These are phyloP conservation scores for Aspergillus incahuasiensis DNA, from an alignment of 495 filamentous ascomycete species.

Conservation along the genomic window DNA sequence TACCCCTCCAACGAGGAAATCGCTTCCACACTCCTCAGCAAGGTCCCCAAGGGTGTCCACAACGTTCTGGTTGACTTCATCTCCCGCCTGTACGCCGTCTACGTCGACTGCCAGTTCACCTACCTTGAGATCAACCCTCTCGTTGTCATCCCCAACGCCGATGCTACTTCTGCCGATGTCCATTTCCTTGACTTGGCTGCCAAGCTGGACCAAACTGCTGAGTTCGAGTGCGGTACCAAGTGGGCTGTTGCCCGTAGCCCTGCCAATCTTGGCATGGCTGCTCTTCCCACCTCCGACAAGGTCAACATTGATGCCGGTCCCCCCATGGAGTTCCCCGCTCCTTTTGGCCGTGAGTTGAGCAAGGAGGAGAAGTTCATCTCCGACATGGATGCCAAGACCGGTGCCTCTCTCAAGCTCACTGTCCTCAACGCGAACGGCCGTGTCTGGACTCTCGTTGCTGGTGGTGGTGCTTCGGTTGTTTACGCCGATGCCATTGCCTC, in stretches of 20 bases:
- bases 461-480: slow-evolving; percentile 98
- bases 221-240: slow-evolving; percentile 98
- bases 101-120: slow-evolving; percentile 99
- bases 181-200: slow-evolving; percentile 98
- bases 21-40: slow-evolving; percentile 74
- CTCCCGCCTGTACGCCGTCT: slow-evolving; percentile 89
- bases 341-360: slow-evolving; percentile 94
- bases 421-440: slow-evolving; percentile 88
- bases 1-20: slow-evolving; percentile 96
- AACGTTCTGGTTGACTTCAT: slow-evolving; percentile 99
- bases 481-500: slow-evolving; percentile 99
- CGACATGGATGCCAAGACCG: slow-evolving; percentile 97
- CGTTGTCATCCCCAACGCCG: slow-evolving; percentile 92
- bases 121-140: slow-evolving; percentile 99
- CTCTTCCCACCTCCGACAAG: slow-evolving; percentile 59
- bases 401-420: slow-evolving; percentile 96
- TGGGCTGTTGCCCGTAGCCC: slow-evolving; percentile 94
- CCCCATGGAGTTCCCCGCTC: slow-evolving; percentile 97
- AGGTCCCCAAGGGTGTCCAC: slow-evolving; percentile 93
- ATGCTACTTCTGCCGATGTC: slow-evolving; percentile 86
- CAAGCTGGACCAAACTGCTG: slow-evolving; percentile 98
- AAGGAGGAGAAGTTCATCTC: slow-evolving; percentile 99
- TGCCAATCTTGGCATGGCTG: slow-evolving; percentile 73
- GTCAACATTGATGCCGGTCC: slow-evolving; percentile 94
- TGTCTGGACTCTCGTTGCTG: slow-evolving; percentile 96